These are phyloP conservation scores for Metschnikowia lachancei DNA, from an alignment of 805 yeast species.

Conservation along the genomic window DNA sequence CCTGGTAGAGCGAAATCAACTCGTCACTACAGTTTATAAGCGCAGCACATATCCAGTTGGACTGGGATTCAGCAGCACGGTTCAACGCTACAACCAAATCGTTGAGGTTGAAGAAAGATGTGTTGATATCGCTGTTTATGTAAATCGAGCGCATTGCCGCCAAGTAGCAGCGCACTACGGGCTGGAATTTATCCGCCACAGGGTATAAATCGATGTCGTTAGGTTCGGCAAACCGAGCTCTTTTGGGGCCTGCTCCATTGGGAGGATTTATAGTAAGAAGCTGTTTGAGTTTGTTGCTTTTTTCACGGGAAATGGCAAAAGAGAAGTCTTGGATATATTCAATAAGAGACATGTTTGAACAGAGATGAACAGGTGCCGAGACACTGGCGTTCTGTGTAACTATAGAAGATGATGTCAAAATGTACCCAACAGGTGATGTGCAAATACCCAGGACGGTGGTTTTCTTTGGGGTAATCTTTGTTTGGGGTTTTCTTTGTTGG, in stretches of 20 bases:
- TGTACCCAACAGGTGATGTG: no score
- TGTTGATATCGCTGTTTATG: conserved; percentile 31
- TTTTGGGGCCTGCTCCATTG: conserved; percentile 26
- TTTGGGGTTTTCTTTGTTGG: no score
- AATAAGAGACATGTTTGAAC: conserved; percentile 13
- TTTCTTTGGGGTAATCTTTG: no score
- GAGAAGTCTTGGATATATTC: conserved; percentile 25
- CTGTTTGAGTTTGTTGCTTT: conserved; percentile 19
- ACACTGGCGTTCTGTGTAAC: no score
- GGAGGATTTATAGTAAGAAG: conserved; percentile 39
- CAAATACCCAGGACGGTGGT: no score
- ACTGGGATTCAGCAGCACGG: conserved; percentile 51
- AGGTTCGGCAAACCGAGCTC: conserved; percentile 36
- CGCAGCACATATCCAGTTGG: conserved; percentile 51
- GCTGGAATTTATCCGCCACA: conserved; percentile 37
- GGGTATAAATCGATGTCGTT: conserved; percentile 40
- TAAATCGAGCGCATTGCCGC: conserved; percentile 36
- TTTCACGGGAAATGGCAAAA: conserved; percentile 20
- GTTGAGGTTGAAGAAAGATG: conserved; percentile 34
- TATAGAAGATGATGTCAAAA: no score
- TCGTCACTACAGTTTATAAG: conserved; percentile 41
- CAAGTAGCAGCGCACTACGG: conserved; percentile 29
- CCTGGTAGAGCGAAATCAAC: conserved; percentile 40
- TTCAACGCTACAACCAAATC: conserved; percentile 47
- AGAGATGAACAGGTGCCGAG: no score